A percentile compares a stretch with the other conserved stretches of the same genome.
These are phyloP conservation scores for Pythium folliculosum DNA, from an alignment of 352 stramenopile genomes.

Conservation along the genomic window DNA sequence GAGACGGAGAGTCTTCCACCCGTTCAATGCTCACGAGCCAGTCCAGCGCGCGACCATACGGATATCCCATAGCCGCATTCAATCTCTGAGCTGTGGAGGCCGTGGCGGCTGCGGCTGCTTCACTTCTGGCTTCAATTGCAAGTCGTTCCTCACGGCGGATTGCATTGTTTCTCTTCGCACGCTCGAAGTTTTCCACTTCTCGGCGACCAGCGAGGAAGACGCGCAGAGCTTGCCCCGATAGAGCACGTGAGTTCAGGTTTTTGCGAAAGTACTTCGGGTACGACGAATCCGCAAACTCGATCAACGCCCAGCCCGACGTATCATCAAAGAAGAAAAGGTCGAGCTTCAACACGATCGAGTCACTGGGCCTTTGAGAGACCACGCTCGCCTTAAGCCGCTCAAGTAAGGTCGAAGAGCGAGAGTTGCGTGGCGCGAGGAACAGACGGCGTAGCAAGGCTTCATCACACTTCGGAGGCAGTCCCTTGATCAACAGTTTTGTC, in stretches of 20 bases:
- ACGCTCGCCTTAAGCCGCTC: slow-evolving; percentile 14
- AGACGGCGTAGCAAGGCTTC: slow-evolving; percentile 41
- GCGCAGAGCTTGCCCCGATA: slow-evolving; percentile 51
- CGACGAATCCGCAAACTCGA: slow-evolving; percentile 59
- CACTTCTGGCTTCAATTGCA: neutral
- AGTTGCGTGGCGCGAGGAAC: slow-evolving; percentile 35
- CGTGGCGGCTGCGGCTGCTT: neutral
- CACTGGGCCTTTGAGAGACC: slow-evolving; percentile 7
- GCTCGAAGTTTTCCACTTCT: slow-evolving; percentile 68
- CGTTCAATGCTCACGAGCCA: slow-evolving; percentile 70
- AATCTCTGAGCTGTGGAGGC: neutral
- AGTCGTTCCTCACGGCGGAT: slow-evolving; percentile 17
- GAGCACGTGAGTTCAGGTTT: slow-evolving; percentile 62
- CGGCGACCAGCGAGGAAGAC: slow-evolving; percentile 55
- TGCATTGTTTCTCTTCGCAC: slow-evolving; percentile 48
- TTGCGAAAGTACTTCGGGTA: slow-evolving; percentile 47
- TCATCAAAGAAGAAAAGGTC: slow-evolving; percentile 80
- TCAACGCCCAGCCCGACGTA: slow-evolving; percentile 67
- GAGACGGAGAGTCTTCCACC: slow-evolving; percentile 58
- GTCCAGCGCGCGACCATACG: slow-evolving; percentile 63
- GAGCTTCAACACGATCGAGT: slow-evolving; percentile 41
- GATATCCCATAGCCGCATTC: slow-evolving; percentile 28
- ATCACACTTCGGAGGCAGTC: slow-evolving; percentile 55
- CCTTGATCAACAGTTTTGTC: slow-evolving; percentile 72
- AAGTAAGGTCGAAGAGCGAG: slow-evolving; percentile 9